Percentiles rank a stretch among this genome's conserved stretches.
Conservation (phyloP, 805 yeast species). For the Ogataea philodendri region DNA sequence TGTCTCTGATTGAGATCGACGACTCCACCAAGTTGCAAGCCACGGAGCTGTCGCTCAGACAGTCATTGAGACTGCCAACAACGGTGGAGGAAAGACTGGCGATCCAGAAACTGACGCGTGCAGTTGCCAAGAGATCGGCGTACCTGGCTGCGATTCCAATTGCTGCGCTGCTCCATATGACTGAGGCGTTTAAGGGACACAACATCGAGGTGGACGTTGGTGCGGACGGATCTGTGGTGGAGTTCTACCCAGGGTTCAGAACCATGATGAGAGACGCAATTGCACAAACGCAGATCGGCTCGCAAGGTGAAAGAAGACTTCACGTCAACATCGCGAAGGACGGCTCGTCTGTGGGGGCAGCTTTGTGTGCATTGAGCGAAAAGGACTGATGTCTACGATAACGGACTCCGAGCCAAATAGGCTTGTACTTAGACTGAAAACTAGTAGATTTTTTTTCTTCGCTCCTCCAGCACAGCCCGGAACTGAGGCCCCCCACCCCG, state of each 20-base stretch:
- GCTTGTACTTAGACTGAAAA: too few species aligned
- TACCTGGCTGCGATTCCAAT: conserved; percentile 84
- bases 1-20: conserved; percentile 84
- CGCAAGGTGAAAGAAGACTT: conserved; percentile 71
- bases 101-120: conserved; percentile 70
- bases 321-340: conserved; percentile 84
- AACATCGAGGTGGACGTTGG: conserved; percentile 82
- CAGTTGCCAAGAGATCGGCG: conserved; percentile 88
- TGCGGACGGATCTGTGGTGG: conserved; percentile 93
- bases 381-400: not conserved
- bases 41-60: conserved; percentile 65
- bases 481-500: conserved; percentile 5
- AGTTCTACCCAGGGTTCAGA: conserved; percentile 88
- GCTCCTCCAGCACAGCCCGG: not conserved
- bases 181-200: conserved; percentile 65
- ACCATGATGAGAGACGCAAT: conserved; percentile 78
- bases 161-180: conserved; percentile 72
- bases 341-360: conserved; percentile 98
- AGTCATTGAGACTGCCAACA: conserved; percentile 68
- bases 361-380: conserved; percentile 68
- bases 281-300: conserved; percentile 64
- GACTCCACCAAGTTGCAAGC: conserved; percentile 68
- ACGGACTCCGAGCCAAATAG: conserved; percentile 8
- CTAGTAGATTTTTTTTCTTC: not conserved
- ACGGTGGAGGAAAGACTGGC: conserved; percentile 67